A percentile compares a stretch with the other conserved stretches of the same genome.
Conservation (phyloP, 306 rosid genomes). For the Mimosa pudica region DNA sequence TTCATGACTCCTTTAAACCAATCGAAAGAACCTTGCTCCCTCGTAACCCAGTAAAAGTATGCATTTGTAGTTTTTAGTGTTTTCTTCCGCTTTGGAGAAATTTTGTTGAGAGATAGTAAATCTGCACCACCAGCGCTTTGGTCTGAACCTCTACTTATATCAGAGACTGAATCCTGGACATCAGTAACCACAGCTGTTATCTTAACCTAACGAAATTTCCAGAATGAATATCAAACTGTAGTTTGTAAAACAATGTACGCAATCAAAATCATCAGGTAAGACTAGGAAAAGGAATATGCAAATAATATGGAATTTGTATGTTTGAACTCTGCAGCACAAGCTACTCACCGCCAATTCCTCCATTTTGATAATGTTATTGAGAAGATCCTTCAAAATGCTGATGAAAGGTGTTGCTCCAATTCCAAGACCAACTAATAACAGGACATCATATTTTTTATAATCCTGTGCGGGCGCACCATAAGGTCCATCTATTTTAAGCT, state of each 20-base stretch:
- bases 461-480: conserved; percentile 99
- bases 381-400: conserved; percentile 93
- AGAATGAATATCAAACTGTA: conserved; percentile 15
- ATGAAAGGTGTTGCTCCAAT: conserved; percentile 99
- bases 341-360: conserved; percentile 94
- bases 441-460: conserved; percentile 83
- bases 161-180: conserved; percentile 69
- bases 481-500: conserved; percentile 95
- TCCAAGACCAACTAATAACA: conserved; percentile 95
- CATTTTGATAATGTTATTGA: conserved; percentile 87
- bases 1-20: conserved; percentile 99
- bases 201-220: conserved; percentile 14
- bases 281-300: conserved; percentile 5
- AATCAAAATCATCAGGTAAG: conserved; percentile 6
- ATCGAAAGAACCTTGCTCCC: conserved; percentile 99
- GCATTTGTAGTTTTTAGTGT: conserved; percentile 89
- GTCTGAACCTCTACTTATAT: conserved; percentile 66
- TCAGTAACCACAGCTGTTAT: conserved; percentile 25
- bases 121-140: conserved; percentile 59
- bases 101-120: conserved; percentile 49
- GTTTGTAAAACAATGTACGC: not conserved
- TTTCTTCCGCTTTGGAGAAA: conserved; percentile 67
- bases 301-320: not conserved
- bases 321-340: conserved; percentile 22
- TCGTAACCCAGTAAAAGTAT: conserved; percentile 96